Base-by-base conservation (phyloP, 1,139 yeast species). In the Saccharomycopsis crataegensis region DNA sequence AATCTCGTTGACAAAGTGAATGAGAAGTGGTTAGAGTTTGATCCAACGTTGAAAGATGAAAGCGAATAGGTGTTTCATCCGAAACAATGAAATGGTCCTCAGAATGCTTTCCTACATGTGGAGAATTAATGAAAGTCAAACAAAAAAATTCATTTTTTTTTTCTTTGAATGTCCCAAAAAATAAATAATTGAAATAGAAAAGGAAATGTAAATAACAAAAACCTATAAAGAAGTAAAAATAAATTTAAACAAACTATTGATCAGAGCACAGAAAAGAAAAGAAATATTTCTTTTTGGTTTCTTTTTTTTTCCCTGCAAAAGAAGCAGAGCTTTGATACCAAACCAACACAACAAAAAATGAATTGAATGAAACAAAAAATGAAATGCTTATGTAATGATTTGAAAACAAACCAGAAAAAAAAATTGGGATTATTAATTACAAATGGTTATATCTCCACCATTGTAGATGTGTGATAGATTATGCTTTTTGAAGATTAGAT, bases 1-100 rank as follows among this genome's bases (percentile, higher is more conserved):
- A 28, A 42, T 34, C 14, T 32, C 9, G 38, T 52, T 22, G 44
- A 49, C 5, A 17, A 14, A 8, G 40, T 46, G 8, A 46, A 37
- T 28, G 46, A 46, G 3, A 41, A 17, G 12, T 51, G 53, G 53
- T 11, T 38, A 14, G 49, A 46, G 22, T 38, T 46, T 51, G 53
- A 51, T 38, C 48, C 51, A 7, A 16, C 36, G 6, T 12, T 44
- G 11, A 28, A 16, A 17, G 16, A 28, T 12, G 11, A 11, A 38
- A n/a, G 6, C 16, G 42, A 38, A 38, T 16, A 16, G 16, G 6
- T 22, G 4, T 3, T 22, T 22, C 28, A 22, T 22, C 4, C 4
- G 28, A 4, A 22, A 22, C 28, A 22, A 22, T 22, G 28, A 2
- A 22, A 22, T 3, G 4, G 28, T 22, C 4, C 28, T 22, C 4